A percentile compares a stretch with the other conserved stretches of the same genome.
Conservation (phyloP, 805 yeast genomes). For the Saccharomycopsis sp. region DNA sequence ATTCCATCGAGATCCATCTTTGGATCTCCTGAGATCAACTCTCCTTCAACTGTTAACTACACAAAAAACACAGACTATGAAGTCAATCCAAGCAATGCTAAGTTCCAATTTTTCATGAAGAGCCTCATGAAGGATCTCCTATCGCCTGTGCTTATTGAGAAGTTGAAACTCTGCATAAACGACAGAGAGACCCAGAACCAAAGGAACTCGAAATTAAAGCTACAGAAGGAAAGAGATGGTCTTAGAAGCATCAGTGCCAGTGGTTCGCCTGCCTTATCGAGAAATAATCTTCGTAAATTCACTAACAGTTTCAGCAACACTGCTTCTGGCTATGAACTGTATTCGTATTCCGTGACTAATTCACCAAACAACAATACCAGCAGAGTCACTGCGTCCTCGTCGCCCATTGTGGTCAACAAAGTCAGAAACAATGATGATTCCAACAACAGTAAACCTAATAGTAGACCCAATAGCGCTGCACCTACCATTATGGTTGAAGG, state of each 20-base stretch:
- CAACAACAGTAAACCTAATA: neutral
- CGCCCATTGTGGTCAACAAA: neutral
- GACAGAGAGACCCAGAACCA: conserved; percentile 14
- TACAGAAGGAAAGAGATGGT: conserved; percentile 14
- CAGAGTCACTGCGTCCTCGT: neutral
- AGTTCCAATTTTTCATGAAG: conserved; percentile 17
- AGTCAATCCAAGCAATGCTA: conserved; percentile 5
- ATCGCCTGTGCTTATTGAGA: neutral
- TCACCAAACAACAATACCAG: neutral
- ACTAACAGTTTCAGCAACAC: neutral
- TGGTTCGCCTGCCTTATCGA: conserved; percentile 13
- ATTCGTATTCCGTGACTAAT: neutral
- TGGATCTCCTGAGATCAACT: neutral
- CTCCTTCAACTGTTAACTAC: neutral
- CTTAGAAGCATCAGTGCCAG: conserved; percentile 6
- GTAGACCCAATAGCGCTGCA: neutral
- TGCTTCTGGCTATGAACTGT: neutral
- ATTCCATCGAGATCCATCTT: neutral
- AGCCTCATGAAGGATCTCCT: conserved; percentile 14
- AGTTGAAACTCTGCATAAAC: conserved; percentile 3
- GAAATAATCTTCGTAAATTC: conserved; percentile 12
- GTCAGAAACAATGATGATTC: neutral
- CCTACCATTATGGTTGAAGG: conserved; percentile 22
- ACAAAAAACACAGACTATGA: neutral
- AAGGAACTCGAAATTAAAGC: conserved; percentile 4